These are phyloP conservation scores for Didymella segeticola DNA, from an alignment of 2,329 filamentous ascomycete species.

Conservation along the genomic window DNA sequence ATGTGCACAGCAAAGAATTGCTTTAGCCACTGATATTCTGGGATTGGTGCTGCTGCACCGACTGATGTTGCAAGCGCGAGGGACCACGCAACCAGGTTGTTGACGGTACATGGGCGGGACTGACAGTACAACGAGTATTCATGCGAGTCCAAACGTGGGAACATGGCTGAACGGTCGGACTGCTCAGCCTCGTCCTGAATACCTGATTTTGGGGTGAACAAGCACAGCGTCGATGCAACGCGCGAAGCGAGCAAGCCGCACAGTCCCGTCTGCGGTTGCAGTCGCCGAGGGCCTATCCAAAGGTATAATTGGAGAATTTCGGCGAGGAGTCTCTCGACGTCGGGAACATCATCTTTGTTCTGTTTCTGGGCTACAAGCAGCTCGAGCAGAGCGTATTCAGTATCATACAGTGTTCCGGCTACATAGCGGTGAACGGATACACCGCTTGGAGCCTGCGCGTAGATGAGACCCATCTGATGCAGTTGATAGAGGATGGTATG, in stretches of 20 bases:
- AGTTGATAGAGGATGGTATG: background rate
- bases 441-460: background rate
- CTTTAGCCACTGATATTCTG: background rate
- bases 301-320: background rate
- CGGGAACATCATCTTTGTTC: background rate
- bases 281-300: background rate
- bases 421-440: background rate
- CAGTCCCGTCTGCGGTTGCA: background rate
- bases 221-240: background rate
- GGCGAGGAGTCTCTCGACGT: background rate
- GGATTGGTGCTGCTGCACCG: background rate
- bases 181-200: background rate
- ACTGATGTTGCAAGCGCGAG: background rate
- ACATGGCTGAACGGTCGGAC: background rate
- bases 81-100: background rate
- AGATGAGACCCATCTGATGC: background rate
- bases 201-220: background rate
- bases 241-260: background rate
- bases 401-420: background rate
- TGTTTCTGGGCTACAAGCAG: background rate
- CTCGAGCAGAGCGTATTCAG: background rate
- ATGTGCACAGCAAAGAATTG: background rate
- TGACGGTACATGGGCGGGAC: background rate
- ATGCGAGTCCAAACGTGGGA: background rate
- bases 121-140: background rate